Evolutionary conservation across 2,329 filamentous ascomycete species (phyloP).

Genomic region (Claviceps citrina): DNA sequence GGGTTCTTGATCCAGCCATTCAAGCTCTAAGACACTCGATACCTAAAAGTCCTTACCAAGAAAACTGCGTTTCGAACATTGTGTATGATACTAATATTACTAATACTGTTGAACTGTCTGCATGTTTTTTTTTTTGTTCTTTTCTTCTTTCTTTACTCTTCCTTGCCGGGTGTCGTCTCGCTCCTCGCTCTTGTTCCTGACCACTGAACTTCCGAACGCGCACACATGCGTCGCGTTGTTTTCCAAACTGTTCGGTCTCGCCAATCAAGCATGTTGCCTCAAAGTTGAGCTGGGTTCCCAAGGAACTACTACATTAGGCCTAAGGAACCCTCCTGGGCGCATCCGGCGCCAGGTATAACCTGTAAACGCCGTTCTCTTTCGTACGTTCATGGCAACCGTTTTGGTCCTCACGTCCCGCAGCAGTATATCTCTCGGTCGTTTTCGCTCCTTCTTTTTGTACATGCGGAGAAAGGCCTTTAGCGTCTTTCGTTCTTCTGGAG

Average conservation of each 20-base stretch:
- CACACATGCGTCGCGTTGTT: too few relatives aligned
- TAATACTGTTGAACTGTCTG: neutral
- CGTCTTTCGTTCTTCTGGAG: slow-evolving; percentile 22
- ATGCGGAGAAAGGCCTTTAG: slow-evolving; percentile 36
- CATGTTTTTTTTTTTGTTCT: neutral
- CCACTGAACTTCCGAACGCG: too few relatives aligned
- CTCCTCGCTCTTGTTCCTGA: too few relatives aligned
- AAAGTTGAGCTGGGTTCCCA: slow-evolving; percentile 1
- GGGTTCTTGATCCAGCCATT: neutral
- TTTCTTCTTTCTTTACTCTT: neutral
- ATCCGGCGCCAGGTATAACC: slow-evolving; percentile 70
- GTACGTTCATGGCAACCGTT: slow-evolving; percentile 55
- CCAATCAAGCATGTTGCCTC: neutral
- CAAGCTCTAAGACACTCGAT: too few relatives aligned
- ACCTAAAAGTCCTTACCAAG: neutral
- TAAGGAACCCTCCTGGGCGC: slow-evolving; percentile 19
- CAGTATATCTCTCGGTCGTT: slow-evolving; percentile 70
- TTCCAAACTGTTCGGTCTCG: too few relatives aligned
- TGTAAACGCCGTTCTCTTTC: slow-evolving; percentile 71
- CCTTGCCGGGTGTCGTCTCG: too few relatives aligned
- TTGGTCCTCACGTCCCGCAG: slow-evolving; percentile 57
- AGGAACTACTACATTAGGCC: slow-evolving; percentile 3
- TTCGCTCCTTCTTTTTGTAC: slow-evolving; percentile 51
- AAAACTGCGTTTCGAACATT: neutral
- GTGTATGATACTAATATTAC: slow-evolving; percentile 2